Evolutionary conservation across 1,284 basidiomycete species (phyloP).

Genomic region (Apiotrichum siamense): DNA sequence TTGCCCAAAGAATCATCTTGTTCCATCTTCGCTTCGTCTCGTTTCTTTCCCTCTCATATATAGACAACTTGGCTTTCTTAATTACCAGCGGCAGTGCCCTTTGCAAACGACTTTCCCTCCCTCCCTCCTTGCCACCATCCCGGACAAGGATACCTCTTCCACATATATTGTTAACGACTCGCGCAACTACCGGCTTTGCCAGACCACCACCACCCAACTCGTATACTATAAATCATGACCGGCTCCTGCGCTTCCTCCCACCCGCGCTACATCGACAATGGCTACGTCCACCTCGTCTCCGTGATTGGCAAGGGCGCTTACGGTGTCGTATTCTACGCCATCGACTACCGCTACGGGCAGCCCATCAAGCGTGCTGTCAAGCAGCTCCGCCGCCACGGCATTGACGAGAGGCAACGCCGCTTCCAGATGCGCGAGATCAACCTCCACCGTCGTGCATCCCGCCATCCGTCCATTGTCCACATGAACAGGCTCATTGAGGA

Average conservation of each 20-base stretch:
- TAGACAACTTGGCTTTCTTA: too few relatives aligned
- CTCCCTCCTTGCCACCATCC: too few relatives aligned
- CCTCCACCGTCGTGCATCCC: conserved; percentile 58
- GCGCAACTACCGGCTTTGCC: too few relatives aligned
- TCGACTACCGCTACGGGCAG: conserved; percentile 57
- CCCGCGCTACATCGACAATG: conserved; percentile 59
- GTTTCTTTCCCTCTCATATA: too few relatives aligned
- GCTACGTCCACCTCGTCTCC: conserved; percentile 75
- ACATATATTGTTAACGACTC: too few relatives aligned
- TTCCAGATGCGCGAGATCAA: conserved; percentile 72
- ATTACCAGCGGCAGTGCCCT: too few relatives aligned
- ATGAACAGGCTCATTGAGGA: conserved; percentile 80
- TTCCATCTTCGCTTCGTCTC: too few relatives aligned
- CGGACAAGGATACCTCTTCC: too few relatives aligned
- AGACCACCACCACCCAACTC: neutral
- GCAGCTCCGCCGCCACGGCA: conserved; percentile 59
- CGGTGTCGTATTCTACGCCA: conserved; percentile 86
- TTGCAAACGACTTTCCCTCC: too few relatives aligned
- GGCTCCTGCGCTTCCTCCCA: conserved; percentile 16
- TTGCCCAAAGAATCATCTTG: too few relatives aligned
- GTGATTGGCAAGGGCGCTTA: conserved; percentile 92
- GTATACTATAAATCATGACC: conserved; percentile 9
- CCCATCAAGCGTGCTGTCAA: conserved; percentile 71
- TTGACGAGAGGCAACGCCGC: conserved; percentile 64
- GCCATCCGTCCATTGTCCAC: conserved; percentile 73